phyloP scores from a whole-genome alignment of 106 monocot genomes.

The Iris macrosiphon region DNA sequence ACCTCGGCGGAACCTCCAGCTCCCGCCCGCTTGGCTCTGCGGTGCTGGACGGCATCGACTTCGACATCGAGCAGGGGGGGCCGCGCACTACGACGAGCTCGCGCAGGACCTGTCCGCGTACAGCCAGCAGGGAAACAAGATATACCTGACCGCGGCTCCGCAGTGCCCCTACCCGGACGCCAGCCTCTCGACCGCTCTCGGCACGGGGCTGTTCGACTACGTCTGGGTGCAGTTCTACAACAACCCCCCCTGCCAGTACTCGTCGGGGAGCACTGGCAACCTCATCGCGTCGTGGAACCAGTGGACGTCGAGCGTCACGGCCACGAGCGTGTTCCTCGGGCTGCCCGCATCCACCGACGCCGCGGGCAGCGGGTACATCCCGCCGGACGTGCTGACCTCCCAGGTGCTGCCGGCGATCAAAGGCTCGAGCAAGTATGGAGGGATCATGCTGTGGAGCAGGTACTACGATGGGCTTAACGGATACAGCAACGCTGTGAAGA shows the following conservation, averaged over 20 bases:
- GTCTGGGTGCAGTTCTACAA: slow-evolving; percentile 69
- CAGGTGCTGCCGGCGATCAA: slow-evolving; percentile 37
- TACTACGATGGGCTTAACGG: slow-evolving; percentile 31
- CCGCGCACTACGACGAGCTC: slow-evolving; percentile 27
- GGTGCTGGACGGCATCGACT: slow-evolving; percentile 52
- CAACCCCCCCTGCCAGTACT: slow-evolving; percentile 41
- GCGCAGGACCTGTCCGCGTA: slow-evolving; percentile 14
- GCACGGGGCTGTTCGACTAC: slow-evolving; percentile 36
- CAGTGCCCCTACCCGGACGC: slow-evolving; percentile 54
- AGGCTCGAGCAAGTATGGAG: slow-evolving; percentile 34
- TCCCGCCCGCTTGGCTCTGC: slow-evolving; percentile 43
- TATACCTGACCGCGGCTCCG: slow-evolving; percentile 45
- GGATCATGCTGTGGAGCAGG: slow-evolving; percentile 55
- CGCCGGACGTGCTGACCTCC: slow-evolving; percentile 19
- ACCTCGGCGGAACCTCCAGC: slow-evolving; percentile 30
- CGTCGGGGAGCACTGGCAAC: slow-evolving; percentile 9
- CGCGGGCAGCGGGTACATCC: slow-evolving; percentile 46
- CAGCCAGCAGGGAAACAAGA: slow-evolving; percentile 19
- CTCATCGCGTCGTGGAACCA: slow-evolving; percentile 25
- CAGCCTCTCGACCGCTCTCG: slow-evolving; percentile 18
- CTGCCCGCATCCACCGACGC: slow-evolving; percentile 36
- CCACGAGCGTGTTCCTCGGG: slow-evolving; percentile 26
- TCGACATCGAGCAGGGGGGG: slow-evolving; percentile 40
- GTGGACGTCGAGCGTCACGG: slow-evolving; percentile 34
- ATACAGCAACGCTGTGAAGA: slow-evolving; percentile 23